These are phyloP conservation scores for Xylariaceae sp. DNA, from an alignment of 2,329 filamentous ascomycete species.

Conservation along the genomic window DNA sequence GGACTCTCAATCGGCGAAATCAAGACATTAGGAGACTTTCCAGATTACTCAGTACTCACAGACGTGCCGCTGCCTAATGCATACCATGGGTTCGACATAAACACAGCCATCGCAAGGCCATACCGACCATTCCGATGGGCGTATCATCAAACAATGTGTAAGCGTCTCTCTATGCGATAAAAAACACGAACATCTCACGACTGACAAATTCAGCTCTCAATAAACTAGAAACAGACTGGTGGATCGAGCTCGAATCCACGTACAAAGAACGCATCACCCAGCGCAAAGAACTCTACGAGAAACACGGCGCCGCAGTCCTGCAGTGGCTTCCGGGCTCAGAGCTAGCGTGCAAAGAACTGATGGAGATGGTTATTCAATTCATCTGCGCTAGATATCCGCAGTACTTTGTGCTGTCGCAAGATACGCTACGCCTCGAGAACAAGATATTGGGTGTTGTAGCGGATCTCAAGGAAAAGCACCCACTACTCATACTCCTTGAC, in stretches of 20 bases:
- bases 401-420: constrained; percentile 59
- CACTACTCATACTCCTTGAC: constrained; percentile 67
- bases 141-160: constrained; percentile 92
- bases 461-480: constrained; percentile 57
- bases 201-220: constrained; percentile 55
- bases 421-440: constrained; percentile 62
- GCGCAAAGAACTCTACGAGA: constrained; percentile 59
- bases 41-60: constrained; percentile 71
- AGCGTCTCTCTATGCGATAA: constrained; percentile 29
- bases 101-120: constrained; percentile 65
- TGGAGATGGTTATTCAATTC: constrained; percentile 83
- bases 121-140: constrained; percentile 80
- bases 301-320: constrained; percentile 62
- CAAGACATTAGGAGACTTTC: constrained; percentile 68
- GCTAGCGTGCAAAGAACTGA: constrained; percentile 76
- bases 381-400: constrained; percentile 73
- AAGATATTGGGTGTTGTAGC: constrained; percentile 60
- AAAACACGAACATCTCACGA: not conserved
- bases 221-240: constrained; percentile 79
- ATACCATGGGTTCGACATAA: constrained; percentile 63
- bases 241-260: constrained; percentile 79
- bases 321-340: constrained; percentile 70
- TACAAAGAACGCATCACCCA: constrained; percentile 66
- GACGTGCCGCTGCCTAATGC: constrained; percentile 68
- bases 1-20: constrained; percentile 70